Base-by-base conservation (phyloP, 164 flowering plant genomes). In the Tetrastigma voinierianum region DNA sequence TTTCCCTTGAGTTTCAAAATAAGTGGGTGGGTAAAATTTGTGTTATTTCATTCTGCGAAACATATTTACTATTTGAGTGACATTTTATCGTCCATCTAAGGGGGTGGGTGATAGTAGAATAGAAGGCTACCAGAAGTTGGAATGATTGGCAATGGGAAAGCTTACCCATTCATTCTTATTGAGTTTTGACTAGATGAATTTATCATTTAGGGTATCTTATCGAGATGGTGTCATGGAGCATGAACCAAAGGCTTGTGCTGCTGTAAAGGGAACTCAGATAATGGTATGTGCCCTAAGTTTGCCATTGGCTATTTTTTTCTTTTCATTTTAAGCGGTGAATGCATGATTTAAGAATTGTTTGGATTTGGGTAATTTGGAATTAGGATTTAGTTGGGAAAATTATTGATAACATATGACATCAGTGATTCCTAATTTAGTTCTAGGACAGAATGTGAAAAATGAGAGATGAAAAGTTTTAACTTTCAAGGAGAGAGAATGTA, bases 221-320 rank as follows among this genome's bases (percentile, higher is more conserved):
- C 84, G 82, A 83, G 99, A 96, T 79, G 99, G 99, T 68, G 83
- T 77, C 57, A 96, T 96, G 97, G 98, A 89, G 81, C 80, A 86
- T 75, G 91, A 89, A 71, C 97, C 99, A 1, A 91, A 80, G 78
- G 81, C 98, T 54, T 96, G 99, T 75, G 99, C 99, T 72, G 98
- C 99, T 65, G 99, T 96, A 19, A 93, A 92, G 81, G 99, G 99
- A 65, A 93, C 99, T 65, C 99, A 89, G 79, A 87, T 93, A 67
- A 80, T 83, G 99, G 98, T 94, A 75, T 25, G 77, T 24, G 57
- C 21, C 8, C 17, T 43, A 24, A 10, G n/a, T 15, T 51, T 21
- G 17, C 17, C n/a, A 14, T 47, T 47, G 43, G 40, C 13, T 17
- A 24, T 1, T 17, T 48, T 25, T 64, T n/a, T n/a, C n/a, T n/a